These are phyloP conservation scores for Trichoderma sp. DNA, from an alignment of 2,329 filamentous ascomycete species.

Conservation along the genomic window DNA sequence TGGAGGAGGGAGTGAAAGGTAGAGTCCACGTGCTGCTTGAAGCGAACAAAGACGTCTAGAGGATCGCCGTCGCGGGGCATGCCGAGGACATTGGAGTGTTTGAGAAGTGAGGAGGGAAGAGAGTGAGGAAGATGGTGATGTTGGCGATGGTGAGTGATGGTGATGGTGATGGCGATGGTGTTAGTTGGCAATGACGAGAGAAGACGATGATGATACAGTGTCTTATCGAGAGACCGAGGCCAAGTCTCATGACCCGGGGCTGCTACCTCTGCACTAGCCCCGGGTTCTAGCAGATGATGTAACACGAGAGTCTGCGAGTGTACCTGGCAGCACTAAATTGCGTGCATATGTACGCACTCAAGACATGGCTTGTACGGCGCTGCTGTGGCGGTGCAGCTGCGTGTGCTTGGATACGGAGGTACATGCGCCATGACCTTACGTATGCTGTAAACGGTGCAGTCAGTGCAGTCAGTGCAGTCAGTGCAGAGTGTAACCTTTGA, in stretches of 20 bases:
- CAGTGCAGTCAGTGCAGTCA: too few relatives aligned
- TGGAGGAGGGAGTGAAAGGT: slow-evolving; percentile 33
- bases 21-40: slow-evolving; percentile 35
- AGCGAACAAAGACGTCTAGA: slow-evolving; percentile 21
- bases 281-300: neutral
- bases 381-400: slow-evolving; percentile 12
- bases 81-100: neutral
- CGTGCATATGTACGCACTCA: slow-evolving; percentile 14
- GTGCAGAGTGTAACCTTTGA: neutral
- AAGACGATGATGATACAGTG: neutral
- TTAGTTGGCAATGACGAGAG: neutral
- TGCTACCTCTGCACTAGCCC: neutral
- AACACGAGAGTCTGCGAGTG: neutral
- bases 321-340: neutral
- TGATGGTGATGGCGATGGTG: neutral
- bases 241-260: slow-evolving; percentile 1
- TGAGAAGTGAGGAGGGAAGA: neutral
- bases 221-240: neutral
- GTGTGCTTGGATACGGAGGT: neutral
- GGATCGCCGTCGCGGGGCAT: slow-evolving; percentile 25
- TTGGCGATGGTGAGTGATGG: neutral
- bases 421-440: too few relatives aligned
- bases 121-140: neutral
- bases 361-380: neutral
- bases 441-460: too few relatives aligned